phyloP scores from a whole-genome alignment of 2,329 filamentous ascomycete species.

The Epichloe scottii region DNA sequence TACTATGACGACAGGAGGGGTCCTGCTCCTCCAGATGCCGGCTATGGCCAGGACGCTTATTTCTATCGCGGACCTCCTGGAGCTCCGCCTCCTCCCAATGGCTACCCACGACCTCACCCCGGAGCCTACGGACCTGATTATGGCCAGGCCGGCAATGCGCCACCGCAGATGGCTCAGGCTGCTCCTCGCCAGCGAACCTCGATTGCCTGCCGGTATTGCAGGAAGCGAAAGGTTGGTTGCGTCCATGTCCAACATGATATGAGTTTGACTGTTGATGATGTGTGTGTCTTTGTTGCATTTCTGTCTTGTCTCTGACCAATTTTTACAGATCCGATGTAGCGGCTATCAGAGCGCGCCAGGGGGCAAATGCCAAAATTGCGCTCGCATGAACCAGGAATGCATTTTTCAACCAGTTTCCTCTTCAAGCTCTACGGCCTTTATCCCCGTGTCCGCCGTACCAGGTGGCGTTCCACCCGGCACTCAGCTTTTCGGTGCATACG shows the following conservation, averaged over 20 bases:
- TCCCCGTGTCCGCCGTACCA: constrained; percentile 45
- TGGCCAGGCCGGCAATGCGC: constrained; percentile 20
- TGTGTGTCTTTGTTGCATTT: too few species aligned
- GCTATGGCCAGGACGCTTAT: constrained; percentile 22
- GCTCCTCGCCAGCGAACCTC: constrained; percentile 46
- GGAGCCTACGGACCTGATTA: constrained; percentile 23
- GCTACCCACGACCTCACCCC: constrained; percentile 15
- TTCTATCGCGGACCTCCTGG: constrained; percentile 21
- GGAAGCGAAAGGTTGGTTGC: constrained; percentile 43
- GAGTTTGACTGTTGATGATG: not conserved
- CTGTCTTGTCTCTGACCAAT: constrained; percentile 1
- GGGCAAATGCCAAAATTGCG: constrained; percentile 48
- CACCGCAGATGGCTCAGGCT: constrained; percentile 31
- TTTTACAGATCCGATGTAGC: constrained; percentile 43
- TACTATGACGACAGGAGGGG: constrained; percentile 24
- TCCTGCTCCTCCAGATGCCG: constrained; percentile 15
- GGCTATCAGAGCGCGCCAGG: constrained; percentile 46
- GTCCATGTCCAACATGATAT: constrained; percentile 3
- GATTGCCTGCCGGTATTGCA: constrained; percentile 47
- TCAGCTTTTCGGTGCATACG: constrained; percentile 44
- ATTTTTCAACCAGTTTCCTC: constrained; percentile 48
- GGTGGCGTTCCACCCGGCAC: constrained; percentile 45
- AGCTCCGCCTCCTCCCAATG: constrained; percentile 18
- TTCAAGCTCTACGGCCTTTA: constrained; percentile 43
- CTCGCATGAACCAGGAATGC: constrained; percentile 49